Evolutionary conservation across 768 basidiomycete genomes (phyloP).

Genomic region (Naganishia vishniacii): DNA sequence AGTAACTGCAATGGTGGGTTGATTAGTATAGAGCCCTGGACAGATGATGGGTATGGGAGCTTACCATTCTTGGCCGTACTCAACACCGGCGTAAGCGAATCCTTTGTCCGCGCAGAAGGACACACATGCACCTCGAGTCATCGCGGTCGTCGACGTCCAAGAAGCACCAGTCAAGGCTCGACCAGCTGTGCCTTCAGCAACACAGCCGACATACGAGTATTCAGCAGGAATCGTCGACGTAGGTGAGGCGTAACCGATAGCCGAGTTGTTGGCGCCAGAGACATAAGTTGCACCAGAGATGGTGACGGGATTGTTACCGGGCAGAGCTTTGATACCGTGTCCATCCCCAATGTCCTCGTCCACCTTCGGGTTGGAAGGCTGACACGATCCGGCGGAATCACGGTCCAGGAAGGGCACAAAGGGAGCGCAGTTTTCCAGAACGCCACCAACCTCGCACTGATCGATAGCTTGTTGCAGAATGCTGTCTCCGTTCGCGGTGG

Average conservation of each 20-base stretch:
- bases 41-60: neutral
- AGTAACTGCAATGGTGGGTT: slow-evolving; percentile 38
- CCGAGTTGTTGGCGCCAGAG: slow-evolving; percentile 8
- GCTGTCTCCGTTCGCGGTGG: slow-evolving; percentile 40
- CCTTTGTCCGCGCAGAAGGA: slow-evolving; percentile 28
- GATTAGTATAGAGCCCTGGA: neutral
- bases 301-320: slow-evolving; percentile 48
- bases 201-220: slow-evolving; percentile 43
- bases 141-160: slow-evolving; percentile 33
- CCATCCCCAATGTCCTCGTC: slow-evolving; percentile 45
- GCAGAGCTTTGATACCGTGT: slow-evolving; percentile 35
- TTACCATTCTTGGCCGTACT: slow-evolving; percentile 37
- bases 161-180: slow-evolving; percentile 40
- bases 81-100: slow-evolving; percentile 42
- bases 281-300: slow-evolving; percentile 34
- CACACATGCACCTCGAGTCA: slow-evolving; percentile 40
- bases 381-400: slow-evolving; percentile 35
- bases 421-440: slow-evolving; percentile 37
- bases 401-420: slow-evolving; percentile 46
- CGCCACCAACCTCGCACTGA: slow-evolving; percentile 40
- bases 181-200: slow-evolving; percentile 42
- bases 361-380: slow-evolving; percentile 41
- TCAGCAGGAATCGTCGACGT: slow-evolving; percentile 38
- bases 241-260: slow-evolving; percentile 32
- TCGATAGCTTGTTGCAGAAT: slow-evolving; percentile 47